Evolutionary conservation across 2,329 filamentous ascomycete species (phyloP).

Genomic region (Fonsecaea pedrosoi): DNA sequence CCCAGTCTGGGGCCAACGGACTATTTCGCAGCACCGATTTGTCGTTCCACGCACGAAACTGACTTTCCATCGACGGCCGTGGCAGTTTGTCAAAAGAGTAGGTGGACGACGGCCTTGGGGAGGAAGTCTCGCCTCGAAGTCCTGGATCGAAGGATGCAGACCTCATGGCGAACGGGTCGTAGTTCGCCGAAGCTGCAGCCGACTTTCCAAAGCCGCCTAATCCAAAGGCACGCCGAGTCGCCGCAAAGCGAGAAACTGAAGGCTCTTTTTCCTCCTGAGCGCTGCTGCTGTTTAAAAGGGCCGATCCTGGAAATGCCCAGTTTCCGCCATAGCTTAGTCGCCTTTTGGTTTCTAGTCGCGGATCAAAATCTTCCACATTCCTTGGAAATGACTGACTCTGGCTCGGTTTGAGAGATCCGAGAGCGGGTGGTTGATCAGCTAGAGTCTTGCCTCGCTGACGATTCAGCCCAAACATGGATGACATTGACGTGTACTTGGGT

Average conservation of each 20-base stretch:
- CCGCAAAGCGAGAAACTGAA: conserved; percentile 43
- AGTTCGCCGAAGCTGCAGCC: conserved; percentile 48
- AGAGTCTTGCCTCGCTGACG: conserved; percentile 67
- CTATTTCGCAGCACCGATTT: conserved; percentile 62
- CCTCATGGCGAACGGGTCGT: conserved; percentile 56
- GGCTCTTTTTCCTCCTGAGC: conserved; percentile 43
- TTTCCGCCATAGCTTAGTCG: conserved; percentile 65
- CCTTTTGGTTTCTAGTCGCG: conserved; percentile 56
- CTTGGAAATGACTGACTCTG: conserved; percentile 71
- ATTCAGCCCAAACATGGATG: conserved; percentile 63
- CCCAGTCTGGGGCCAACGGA: conserved; percentile 62
- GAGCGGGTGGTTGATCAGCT: conserved; percentile 62
- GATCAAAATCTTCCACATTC: conserved; percentile 59
- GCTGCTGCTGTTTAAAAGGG: conserved; percentile 51
- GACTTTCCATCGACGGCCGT: conserved; percentile 78
- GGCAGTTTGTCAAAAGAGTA: conserved; percentile 68
- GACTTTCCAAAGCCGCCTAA: conserved; percentile 45
- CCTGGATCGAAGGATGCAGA: conserved; percentile 56
- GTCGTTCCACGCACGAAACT: conserved; percentile 73
- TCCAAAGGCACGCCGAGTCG: conserved; percentile 49
- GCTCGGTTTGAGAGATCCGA: conserved; percentile 64
- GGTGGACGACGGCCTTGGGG: conserved; percentile 57
- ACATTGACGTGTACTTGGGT: conserved; percentile 38
- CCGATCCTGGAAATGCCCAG: conserved; percentile 56
- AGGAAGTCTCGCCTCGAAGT: conserved; percentile 53